Base-by-base conservation (phyloP, 192 early-diverging fungal genomes). In the Neocallimastix lanati region DNA sequence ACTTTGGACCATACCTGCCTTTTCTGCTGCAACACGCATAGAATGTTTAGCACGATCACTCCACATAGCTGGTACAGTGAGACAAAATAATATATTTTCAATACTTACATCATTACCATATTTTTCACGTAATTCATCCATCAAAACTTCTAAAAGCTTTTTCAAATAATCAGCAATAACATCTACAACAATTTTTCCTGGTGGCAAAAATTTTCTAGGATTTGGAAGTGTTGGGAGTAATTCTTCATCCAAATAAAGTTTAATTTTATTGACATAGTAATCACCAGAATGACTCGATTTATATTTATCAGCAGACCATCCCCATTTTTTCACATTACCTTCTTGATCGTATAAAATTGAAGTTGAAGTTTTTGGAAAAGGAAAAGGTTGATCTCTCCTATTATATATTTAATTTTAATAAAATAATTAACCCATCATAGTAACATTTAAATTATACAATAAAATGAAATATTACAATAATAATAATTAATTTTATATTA, bases 41-140 rank as follows among this genome's bases (percentile, higher is more conserved):
- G 40, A 36, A 76, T 29, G 29, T 76, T 79, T 79, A 29, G 29
- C 78, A 29, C 33, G 28, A 29, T 79, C 78, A 29, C 29, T 33
- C 78, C 78, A 79, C 78, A 79, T 79, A 29, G 78, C 78, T 29
- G 78, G 78, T 21, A 79, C 78, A 67, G 50, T 67, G 7, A 67
- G 50, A 67, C 50, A 67, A 67, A 67, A 67, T 67, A 67, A 67
- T 67, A 67, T 25, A 67, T 67, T 67, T 67, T 67, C 50, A 27
- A 67, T 67, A 67, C 50, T n/a, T n/a, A 67, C 50, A 67, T 67
- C 50, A n/a, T 67, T 67, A 67, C 50, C 50, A 67, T 67, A 67
- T n/a, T 67, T 67, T 67, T 67, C 50, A 67, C 50, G 50, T 67
- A 67, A 27, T 67, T 67, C 50, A 67, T 67, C 50, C 50, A 67